Evolutionary conservation across 306 rosid species (phyloP), one percentile per base, ranked within the genome.

Genomic region (Elaeagnus macrophylla): DNA sequence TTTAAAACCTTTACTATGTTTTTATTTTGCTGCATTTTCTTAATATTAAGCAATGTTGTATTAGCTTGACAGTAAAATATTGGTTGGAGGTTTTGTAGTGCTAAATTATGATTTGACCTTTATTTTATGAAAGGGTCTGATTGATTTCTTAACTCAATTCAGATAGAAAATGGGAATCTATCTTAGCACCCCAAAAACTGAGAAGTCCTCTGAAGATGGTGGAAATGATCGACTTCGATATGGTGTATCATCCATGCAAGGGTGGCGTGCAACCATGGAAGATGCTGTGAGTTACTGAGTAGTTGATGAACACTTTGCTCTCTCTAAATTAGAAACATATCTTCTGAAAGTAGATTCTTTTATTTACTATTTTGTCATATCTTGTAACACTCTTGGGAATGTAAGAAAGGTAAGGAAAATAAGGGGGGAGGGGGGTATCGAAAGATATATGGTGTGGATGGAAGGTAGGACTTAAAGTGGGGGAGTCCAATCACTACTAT

Each of bases 211-310:
- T 53, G 96, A 87, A 61, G 95, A 91, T 69, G 99, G 99, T 39
- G 93, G 74, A 50, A 87, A 75, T 70, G 74, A 55, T 25, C 7
- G 60, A 56, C 85, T 87, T 59, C 71, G 85, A 78, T 87, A 74
- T 74, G 99, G 99, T 59, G 67, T 87, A 59, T 87, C 99, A 1
- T 91, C 96, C 50, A 91, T 91, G 99, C 99, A 91, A 82, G 99
- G 99, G 20, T 91, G 99, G 99, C 99, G 99, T 18, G 81, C 95
- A 48, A 49, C 93, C 69, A 91, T 91, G 99, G 99, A 91, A 83
- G 99, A 91, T 78, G 96, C 99, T 48, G 97, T 91, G 64, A 81
- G 96, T 90, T 68, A 56, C 95, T 91, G 61, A 79, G 97, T 90
- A 70, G 51, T 64, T 51, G 56, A 57, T 67, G 52, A 60, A 67